Base-by-base conservation (phyloP, 805 yeast species). In the Ogataea trehaloabstinens region DNA sequence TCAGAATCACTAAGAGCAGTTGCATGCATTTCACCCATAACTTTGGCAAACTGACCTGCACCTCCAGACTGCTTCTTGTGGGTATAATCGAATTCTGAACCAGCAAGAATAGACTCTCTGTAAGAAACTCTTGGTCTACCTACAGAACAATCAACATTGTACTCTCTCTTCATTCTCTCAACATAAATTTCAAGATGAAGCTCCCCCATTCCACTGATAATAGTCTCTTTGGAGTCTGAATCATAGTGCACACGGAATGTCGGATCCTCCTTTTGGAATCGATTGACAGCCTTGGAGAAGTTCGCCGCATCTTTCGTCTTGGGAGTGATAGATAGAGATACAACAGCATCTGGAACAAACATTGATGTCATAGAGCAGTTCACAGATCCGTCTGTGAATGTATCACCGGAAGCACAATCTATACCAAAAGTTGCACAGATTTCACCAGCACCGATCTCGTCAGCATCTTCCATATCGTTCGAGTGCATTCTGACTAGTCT, bases 51-150 rank as follows among this genome's bases (percentile, higher is more conserved):
- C 73, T 93, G 99, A 69, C 99, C 99, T 50, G 98, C 95, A 78
- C 99, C 99, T 66, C 99, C 99, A 59, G 91, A 78, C 72, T 93
- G 99, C 63, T 89, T 91, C 77, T 93, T 93, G 73, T 91, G 98
- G 20, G 96, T 84, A 69, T 83, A 88, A 63, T 93, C 98, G 58
- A 93, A 91, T 11, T 79, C 72, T 21, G 91, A 74, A 29, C 85
- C 70, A 2, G 74, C 61, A 25, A 85, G 70, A 49, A 91, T 80
- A 28, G 98, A 84, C 69, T 93, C 99, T 67, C 99, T 82, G 70
- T 93, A 93, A 13, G 99, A 88, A 28, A 93, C 99, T 72, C 90
- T 96, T 34, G 99, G 99, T 66, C 85, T 83, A 63, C 99, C 99
- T 43, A 96, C 91, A 27, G 79, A 73, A 71, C 98, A 91, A 42